Conservation (phyloP, 1,284 basidiomycete genomes). For the Sphagnurus paluster region DNA sequence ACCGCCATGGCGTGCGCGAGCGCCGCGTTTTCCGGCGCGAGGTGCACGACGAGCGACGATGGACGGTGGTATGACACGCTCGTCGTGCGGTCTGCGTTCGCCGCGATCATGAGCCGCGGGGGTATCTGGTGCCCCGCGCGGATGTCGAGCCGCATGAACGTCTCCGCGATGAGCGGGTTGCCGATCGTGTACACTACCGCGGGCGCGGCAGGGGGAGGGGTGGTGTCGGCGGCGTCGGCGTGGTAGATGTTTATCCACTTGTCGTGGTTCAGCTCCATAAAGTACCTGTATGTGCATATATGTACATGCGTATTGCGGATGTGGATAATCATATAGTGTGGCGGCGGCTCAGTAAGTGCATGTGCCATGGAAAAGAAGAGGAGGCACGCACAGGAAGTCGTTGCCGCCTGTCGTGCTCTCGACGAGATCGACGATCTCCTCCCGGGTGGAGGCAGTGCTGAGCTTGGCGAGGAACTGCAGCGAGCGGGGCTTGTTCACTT, state of each 20-base stretch:
- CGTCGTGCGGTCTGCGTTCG: slow-evolving; percentile 38
- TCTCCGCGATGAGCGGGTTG: slow-evolving; percentile 53
- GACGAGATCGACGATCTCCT: slow-evolving; percentile 38
- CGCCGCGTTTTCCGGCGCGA: slow-evolving; percentile 22
- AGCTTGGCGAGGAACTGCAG: slow-evolving; percentile 31
- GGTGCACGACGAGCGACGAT: slow-evolving; percentile 34
- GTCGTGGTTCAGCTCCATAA: slow-evolving; percentile 40
- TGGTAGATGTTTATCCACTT: slow-evolving; percentile 41
- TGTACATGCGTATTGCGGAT: too few species aligned
- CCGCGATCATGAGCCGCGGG: slow-evolving; percentile 45
- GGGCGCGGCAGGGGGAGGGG: slow-evolving; percentile 27
- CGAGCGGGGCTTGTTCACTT: slow-evolving; percentile 40
- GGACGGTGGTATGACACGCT: slow-evolving; percentile 50
- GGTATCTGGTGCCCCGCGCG: slow-evolving; percentile 47
- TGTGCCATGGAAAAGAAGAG: background rate
- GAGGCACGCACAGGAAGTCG: slow-evolving; percentile 47
- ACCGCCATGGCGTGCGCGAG: slow-evolving; percentile 35
- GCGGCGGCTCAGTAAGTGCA: background rate
- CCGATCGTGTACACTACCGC: slow-evolving; percentile 49
- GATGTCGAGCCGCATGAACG: slow-evolving; percentile 45
- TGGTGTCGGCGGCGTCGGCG: too few species aligned
- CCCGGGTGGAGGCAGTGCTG: slow-evolving; percentile 29
- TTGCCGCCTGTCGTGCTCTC: slow-evolving; percentile 31
- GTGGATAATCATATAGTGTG: too few species aligned
- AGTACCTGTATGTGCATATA: too few species aligned